Conservation (phyloP, 306 rosid genomes). For the Ormosia semicastrata region DNA sequence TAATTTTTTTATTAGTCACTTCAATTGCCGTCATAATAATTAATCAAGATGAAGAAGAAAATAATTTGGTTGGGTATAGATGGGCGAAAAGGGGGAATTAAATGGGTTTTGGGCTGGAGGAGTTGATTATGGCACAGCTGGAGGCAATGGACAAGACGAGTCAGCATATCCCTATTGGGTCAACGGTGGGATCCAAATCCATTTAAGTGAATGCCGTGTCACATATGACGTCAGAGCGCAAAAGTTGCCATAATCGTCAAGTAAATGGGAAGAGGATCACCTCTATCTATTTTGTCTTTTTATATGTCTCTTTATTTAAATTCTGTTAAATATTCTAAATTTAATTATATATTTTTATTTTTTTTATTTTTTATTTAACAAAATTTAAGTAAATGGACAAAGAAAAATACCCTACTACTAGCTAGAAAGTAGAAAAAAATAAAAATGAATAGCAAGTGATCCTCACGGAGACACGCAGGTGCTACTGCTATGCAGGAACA, state of each 20-base stretch:
- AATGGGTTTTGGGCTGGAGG: background rate
- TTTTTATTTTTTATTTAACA: no score
- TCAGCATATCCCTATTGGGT: conserved; percentile 17
- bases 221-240: conserved; percentile 36
- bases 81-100: background rate
- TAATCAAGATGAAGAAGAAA: background rate
- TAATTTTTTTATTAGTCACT: background rate
- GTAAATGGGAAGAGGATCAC: no score
- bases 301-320: no score
- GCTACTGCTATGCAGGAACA: background rate
- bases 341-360: no score
- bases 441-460: background rate
- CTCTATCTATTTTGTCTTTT: no score
- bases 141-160: conserved; percentile 19
- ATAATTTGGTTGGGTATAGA: background rate
- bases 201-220: conserved; percentile 43
- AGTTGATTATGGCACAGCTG: conserved; percentile 18
- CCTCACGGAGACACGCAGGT: background rate
- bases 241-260: conserved; percentile 22
- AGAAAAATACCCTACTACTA: no score
- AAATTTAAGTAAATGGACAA: no score
- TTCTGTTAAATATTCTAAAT: no score
- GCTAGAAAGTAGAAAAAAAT: background rate
- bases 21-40: background rate
- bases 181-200: conserved; percentile 25